phyloP scores from a whole-genome alignment of 2,329 filamentous ascomycete genomes.

The Penicillium hordei region DNA sequence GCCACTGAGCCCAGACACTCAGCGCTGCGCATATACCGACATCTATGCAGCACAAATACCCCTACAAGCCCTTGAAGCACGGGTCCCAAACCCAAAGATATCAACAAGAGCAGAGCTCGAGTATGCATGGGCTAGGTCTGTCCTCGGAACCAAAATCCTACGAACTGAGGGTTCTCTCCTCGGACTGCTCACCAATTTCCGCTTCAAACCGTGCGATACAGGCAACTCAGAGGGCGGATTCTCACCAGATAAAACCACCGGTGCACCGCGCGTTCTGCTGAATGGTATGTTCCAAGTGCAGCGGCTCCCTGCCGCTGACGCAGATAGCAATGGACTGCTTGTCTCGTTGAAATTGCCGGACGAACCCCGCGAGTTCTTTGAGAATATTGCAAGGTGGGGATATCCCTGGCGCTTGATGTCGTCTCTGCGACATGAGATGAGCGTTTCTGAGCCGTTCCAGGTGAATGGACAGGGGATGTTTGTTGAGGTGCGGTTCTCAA shows the following conservation, averaged over 20 bases:
- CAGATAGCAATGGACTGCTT: slow-evolving; percentile 22
- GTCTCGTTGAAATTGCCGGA: slow-evolving; percentile 23
- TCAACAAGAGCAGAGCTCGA: slow-evolving; percentile 15
- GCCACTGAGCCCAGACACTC: slow-evolving; percentile 15
- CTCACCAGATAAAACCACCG: neutral
- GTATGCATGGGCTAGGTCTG: slow-evolving; percentile 25
- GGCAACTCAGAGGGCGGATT: slow-evolving; percentile 18
- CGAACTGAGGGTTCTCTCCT: slow-evolving; percentile 20
- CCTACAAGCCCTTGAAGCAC: slow-evolving; percentile 14
- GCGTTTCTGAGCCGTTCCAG: slow-evolving; percentile 26
- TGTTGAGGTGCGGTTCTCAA: slow-evolving; percentile 31
- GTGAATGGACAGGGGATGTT: slow-evolving; percentile 11
- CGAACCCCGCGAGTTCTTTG: slow-evolving; percentile 25
- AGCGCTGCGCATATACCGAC: slow-evolving; percentile 28
- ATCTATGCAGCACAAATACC: slow-evolving; percentile 28
- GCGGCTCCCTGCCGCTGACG: slow-evolving; percentile 1
- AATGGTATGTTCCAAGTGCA: slow-evolving; percentile 23
- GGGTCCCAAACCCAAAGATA: neutral
- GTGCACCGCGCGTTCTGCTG: slow-evolving; percentile 16
- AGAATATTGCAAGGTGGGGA: slow-evolving; percentile 28
- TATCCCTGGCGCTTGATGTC: slow-evolving; percentile 32
- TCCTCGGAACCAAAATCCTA: slow-evolving; percentile 20
- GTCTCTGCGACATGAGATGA: slow-evolving; percentile 29
- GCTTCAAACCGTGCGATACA: slow-evolving; percentile 22
- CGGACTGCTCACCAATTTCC: slow-evolving; percentile 13